Base-by-base conservation (phyloP, 2,329 filamentous ascomycete genomes). In the Diatrype stigma region DNA sequence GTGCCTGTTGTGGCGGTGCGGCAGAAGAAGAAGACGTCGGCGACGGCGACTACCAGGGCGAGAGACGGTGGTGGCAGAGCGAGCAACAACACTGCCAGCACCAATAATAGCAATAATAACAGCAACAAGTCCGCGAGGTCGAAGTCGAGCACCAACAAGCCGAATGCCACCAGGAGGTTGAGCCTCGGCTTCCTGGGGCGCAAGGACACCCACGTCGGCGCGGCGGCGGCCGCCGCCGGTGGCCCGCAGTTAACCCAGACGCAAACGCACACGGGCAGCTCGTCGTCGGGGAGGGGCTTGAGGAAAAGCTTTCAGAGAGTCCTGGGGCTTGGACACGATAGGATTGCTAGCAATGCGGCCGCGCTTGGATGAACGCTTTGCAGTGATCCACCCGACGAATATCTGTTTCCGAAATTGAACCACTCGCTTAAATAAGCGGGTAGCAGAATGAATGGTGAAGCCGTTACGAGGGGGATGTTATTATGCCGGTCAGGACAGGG, bases 181-280 rank as follows among this genome's bases (percentile, higher is more conserved):
- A 79, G 76, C 52, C 71, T 79, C 42, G 75, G 74, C 3, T 64
- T 79, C 2, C 63, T 78, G 3, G 72, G 73, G 3, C 67, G 74
- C 48, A 60, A 62, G 34, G 63, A 66, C 22, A 5, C 34, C 6
- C 68, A 63, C 28, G 59, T 48, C 19, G 56, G 47, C 0, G 60
- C 57, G 12, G 62, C 61, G 23, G 51, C 58, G 7, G 49, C 46
- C 21, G 51, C 47, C 7, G 30, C 7, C 30, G 30, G 30, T 34
- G 7, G 30, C 30, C 7, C 30, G 30, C 7, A 7, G 30, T 7
- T 7, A 17, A 17, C 49, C 5, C 26, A 10, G 5, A 30, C 10
- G 26, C 26, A 30, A 30, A 6, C 26, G 26, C 26, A 30, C 6
- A 30, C 26, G 26, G 10, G 26, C 26, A 30, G 10, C 26, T 6